These are phyloP conservation scores for Entophlyctis luteolus DNA, from an alignment of 192 early-diverging fungal species.

Conservation along the genomic window DNA sequence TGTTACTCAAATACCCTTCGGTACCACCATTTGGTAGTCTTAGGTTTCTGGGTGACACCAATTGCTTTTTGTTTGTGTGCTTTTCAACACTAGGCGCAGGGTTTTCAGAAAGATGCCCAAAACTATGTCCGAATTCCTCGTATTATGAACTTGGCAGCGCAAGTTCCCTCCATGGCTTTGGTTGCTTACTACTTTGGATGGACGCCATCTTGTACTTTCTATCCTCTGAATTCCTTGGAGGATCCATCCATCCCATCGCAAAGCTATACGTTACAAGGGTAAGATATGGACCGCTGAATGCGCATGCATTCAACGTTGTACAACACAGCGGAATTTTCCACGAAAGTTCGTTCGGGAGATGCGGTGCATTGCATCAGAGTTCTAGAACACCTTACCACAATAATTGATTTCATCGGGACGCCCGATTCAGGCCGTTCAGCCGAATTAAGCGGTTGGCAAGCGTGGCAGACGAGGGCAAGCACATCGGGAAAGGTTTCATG, in stretches of 20 bases:
- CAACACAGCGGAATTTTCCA: slow-evolving; percentile 89
- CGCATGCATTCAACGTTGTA: slow-evolving; percentile 88
- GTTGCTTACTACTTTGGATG: slow-evolving; percentile 38
- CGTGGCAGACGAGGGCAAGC: slow-evolving; percentile 5
- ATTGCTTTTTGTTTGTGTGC: slow-evolving; percentile 27
- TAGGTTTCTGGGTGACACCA: too few relatives aligned
- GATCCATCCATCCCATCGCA: slow-evolving; percentile 87
- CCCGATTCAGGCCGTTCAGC: slow-evolving; percentile 68
- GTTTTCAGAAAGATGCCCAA: slow-evolving; percentile 32
- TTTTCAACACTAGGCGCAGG: slow-evolving; percentile 36
- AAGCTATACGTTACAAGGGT: slow-evolving; percentile 94
- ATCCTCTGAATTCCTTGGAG: slow-evolving; percentile 58
- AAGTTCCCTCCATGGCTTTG: slow-evolving; percentile 32
- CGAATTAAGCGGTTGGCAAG: slow-evolving; percentile 22
- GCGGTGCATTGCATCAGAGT: slow-evolving; percentile 77
- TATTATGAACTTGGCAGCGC: slow-evolving; percentile 37
- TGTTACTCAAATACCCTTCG: slow-evolving; percentile 42
- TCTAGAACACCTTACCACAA: slow-evolving; percentile 80
- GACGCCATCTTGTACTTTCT: slow-evolving; percentile 44
- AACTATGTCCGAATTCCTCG: slow-evolving; percentile 20
- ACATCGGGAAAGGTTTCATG: background rate
- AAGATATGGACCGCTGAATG: slow-evolving; percentile 82
- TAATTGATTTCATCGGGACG: slow-evolving; percentile 75
- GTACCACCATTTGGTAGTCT: slow-evolving; percentile 21
- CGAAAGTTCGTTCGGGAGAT: slow-evolving; percentile 82